phyloP scores from a whole-genome alignment of 495 filamentous ascomycete species.

The Opeltia flavorubescens region DNA sequence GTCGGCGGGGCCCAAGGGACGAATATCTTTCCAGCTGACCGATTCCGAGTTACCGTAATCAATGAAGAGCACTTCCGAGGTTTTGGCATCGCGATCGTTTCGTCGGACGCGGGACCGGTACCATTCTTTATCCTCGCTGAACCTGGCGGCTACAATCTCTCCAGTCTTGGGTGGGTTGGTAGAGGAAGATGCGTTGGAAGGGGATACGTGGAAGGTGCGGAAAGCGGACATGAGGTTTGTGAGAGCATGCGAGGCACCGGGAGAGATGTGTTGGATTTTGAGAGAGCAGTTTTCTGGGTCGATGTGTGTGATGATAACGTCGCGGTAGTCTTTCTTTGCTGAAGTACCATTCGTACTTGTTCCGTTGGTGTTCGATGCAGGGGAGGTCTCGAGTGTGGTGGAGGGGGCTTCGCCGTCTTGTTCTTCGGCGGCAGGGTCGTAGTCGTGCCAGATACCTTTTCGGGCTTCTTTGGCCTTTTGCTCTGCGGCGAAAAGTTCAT shows the following conservation, averaged over 20 bases:
- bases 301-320: slow-evolving; percentile 80
- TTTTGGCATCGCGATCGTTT: slow-evolving; percentile 79
- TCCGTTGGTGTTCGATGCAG: background rate
- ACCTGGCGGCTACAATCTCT: slow-evolving; percentile 78
- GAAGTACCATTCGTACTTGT: slow-evolving; percentile 23
- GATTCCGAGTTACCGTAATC: slow-evolving; percentile 94
- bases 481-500: slow-evolving; percentile 78
- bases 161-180: slow-evolving; percentile 74
- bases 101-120: slow-evolving; percentile 84
- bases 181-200: slow-evolving; percentile 50
- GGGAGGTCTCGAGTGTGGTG: background rate
- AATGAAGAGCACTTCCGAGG: slow-evolving; percentile 81
- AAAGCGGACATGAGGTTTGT: slow-evolving; percentile 79
- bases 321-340: slow-evolving; percentile 71
- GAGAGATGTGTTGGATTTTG: slow-evolving; percentile 79
- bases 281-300: slow-evolving; percentile 56
- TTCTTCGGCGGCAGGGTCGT: slow-evolving; percentile 68
- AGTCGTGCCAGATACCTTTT: slow-evolving; percentile 87
- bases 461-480: slow-evolving; percentile 70
- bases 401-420: slow-evolving; percentile 30
- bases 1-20: slow-evolving; percentile 59
- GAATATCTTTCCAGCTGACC: slow-evolving; percentile 67
- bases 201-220: slow-evolving; percentile 67
- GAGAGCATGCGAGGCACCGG: slow-evolving; percentile 58
- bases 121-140: slow-evolving; percentile 78